Evolutionary conservation across 2,329 filamentous ascomycete species (phyloP).

Genomic region (Calonectria pauciramosa): DNA sequence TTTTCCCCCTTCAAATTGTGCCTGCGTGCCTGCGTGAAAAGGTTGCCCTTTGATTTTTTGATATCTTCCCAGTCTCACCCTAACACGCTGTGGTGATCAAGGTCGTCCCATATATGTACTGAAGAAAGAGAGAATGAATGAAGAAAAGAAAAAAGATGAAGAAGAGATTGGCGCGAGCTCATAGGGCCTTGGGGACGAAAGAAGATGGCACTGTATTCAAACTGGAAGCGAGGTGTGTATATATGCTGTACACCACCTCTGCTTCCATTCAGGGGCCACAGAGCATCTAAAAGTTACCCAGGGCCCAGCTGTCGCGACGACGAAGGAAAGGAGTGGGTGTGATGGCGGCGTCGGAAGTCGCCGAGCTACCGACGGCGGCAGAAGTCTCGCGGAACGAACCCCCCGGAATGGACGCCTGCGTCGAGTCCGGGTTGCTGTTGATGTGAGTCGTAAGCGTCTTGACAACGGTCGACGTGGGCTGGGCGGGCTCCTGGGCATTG

Average conservation of each 20-base stretch:
- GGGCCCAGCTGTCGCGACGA: slow-evolving; percentile 41
- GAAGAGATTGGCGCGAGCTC: slow-evolving; percentile 13
- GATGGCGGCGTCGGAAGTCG: slow-evolving; percentile 26
- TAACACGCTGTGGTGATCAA: slow-evolving; percentile 14
- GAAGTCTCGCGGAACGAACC: slow-evolving; percentile 41
- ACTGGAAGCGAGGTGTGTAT: neutral
- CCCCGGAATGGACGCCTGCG: slow-evolving; percentile 32
- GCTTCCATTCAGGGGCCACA: neutral
- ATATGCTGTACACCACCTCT: neutral
- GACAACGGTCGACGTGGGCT: slow-evolving; percentile 35
- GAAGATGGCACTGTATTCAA: neutral
- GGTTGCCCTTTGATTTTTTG: neutral
- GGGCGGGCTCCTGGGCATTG: slow-evolving; percentile 9
- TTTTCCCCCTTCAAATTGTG: neutral
- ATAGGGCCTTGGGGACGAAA: slow-evolving; percentile 8
- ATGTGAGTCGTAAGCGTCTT: slow-evolving; percentile 37
- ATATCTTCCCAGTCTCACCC: slow-evolving; percentile 6
- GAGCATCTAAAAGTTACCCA: slow-evolving; percentile 38
- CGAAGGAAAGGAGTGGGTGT: slow-evolving; percentile 40
- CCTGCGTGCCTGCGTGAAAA: neutral
- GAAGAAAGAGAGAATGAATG: slow-evolving; percentile 29
- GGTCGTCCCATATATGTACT: slow-evolving; percentile 33
- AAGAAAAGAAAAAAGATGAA: slow-evolving; percentile 25
- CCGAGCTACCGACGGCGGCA: slow-evolving; percentile 19
- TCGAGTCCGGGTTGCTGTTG: slow-evolving; percentile 8